phyloP scores from a whole-genome alignment of 257 asterid genomes.

The Solanum chaucha region DNA sequence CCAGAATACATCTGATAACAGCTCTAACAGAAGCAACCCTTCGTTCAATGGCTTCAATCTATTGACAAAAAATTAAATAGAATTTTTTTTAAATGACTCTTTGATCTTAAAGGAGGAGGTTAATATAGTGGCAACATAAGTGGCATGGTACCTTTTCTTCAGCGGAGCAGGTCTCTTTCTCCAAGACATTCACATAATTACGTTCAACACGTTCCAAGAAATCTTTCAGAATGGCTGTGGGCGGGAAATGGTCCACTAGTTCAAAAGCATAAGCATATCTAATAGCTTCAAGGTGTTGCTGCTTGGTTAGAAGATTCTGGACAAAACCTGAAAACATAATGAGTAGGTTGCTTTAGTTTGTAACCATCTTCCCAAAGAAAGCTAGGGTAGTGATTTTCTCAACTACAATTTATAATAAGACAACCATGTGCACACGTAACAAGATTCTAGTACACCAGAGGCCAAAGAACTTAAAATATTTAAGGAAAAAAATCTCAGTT shows the following conservation, averaged over 20 bases:
- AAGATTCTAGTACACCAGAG: background rate
- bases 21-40: slow-evolving; percentile 7
- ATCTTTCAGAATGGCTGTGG: slow-evolving; percentile 7
- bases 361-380: background rate
- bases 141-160: slow-evolving; percentile 3
- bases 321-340: slow-evolving; percentile 4
- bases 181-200: background rate
- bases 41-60: slow-evolving; percentile 6
- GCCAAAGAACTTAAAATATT: background rate
- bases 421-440: background rate
- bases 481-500: background rate
- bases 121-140: background rate
- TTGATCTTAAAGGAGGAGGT: background rate
- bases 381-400: background rate
- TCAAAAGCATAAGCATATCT: slow-evolving; percentile 9
- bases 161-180: background rate
- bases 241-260: slow-evolving; percentile 8
- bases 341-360: background rate
- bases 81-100: background rate
- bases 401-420: background rate
- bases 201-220: background rate
- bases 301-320: background rate
- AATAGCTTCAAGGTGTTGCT: slow-evolving; percentile 4
- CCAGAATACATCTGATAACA: slow-evolving; percentile 9
- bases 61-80: background rate